A percentile compares a stretch with the other conserved stretches of the same genome.
Conservation (phyloP, 305 asterid species). For the Lippia alba region DNA sequence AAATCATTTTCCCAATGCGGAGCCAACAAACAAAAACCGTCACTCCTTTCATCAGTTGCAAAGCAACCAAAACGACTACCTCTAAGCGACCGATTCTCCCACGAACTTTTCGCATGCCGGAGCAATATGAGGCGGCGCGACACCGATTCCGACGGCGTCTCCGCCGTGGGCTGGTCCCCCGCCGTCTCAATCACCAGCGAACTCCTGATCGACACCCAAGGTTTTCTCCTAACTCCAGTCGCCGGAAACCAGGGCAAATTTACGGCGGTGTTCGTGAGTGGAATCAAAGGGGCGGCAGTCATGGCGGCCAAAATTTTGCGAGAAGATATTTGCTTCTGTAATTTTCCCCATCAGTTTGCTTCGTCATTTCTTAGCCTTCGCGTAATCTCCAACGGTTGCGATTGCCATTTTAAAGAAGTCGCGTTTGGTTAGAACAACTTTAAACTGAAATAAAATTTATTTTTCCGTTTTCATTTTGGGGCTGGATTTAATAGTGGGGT, state of each 20-base stretch:
- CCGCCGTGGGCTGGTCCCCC: constrained; percentile 45
- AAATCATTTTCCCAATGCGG: neutral
- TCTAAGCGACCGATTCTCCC: constrained; percentile 72
- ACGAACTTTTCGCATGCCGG: constrained; percentile 84
- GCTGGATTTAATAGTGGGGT: too few relatives aligned
- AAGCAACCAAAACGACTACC: constrained; percentile 46
- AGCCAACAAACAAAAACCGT: constrained; percentile 9
- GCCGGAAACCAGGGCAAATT: constrained; percentile 30
- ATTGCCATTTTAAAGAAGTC: neutral
- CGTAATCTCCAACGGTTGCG: neutral
- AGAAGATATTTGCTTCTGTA: constrained; percentile 8
- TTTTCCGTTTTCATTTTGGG: too few relatives aligned
- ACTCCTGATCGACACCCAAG: constrained; percentile 35
- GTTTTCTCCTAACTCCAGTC: constrained; percentile 30
- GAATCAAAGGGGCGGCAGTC: constrained; percentile 45
- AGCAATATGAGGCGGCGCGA: constrained; percentile 87
- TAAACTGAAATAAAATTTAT: too few relatives aligned
- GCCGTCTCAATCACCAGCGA: constrained; percentile 45
- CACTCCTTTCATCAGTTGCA: neutral
- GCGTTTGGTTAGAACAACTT: neutral
- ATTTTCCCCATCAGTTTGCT: constrained; percentile 15
- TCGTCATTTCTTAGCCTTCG: neutral
- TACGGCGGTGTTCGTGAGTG: constrained; percentile 37
- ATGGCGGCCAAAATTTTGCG: constrained; percentile 36
- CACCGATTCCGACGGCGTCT: constrained; percentile 43